phyloP scores from a whole-genome alignment of 176 grass and related monocot species.

The Lolium rigidum region DNA sequence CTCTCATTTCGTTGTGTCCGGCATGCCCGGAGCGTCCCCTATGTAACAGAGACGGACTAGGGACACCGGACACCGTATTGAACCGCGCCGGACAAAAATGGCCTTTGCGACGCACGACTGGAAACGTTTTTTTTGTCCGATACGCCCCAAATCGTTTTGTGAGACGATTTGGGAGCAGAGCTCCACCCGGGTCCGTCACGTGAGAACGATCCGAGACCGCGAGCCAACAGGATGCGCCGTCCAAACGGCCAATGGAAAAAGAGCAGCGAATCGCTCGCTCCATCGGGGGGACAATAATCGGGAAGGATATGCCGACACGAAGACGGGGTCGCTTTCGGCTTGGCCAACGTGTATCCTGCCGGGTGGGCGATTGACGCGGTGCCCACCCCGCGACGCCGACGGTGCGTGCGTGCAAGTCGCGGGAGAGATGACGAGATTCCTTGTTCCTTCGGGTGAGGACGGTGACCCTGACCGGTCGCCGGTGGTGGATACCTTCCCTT shows the following conservation, averaged over 20 bases:
- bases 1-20: too few species aligned
- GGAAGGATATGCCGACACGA: neutral
- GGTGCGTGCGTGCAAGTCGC: neutral
- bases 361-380: neutral
- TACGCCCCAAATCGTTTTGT: too few species aligned
- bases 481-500: slow-evolving; percentile 27
- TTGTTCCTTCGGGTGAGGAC: neutral
- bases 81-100: too few species aligned
- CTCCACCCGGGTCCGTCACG: neutral
- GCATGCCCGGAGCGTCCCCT: too few species aligned
- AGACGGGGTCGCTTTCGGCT: neutral
- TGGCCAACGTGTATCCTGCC: neutral
- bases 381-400: slow-evolving; percentile 1
- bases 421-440: slow-evolving; percentile 34
- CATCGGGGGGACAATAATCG: neutral
- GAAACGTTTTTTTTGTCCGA: too few species aligned
- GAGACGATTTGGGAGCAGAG: too few species aligned
- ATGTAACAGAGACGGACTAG: too few species aligned
- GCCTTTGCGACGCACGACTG: too few species aligned
- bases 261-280: neutral
- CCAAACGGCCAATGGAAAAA: slow-evolving; percentile 11
- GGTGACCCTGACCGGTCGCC: neutral
- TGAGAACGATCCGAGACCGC: neutral
- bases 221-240: neutral
- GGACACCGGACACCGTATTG: too few species aligned